phyloP scores from a whole-genome alignment of 139 green algal genomes.

The Gonium pectorale region DNA sequence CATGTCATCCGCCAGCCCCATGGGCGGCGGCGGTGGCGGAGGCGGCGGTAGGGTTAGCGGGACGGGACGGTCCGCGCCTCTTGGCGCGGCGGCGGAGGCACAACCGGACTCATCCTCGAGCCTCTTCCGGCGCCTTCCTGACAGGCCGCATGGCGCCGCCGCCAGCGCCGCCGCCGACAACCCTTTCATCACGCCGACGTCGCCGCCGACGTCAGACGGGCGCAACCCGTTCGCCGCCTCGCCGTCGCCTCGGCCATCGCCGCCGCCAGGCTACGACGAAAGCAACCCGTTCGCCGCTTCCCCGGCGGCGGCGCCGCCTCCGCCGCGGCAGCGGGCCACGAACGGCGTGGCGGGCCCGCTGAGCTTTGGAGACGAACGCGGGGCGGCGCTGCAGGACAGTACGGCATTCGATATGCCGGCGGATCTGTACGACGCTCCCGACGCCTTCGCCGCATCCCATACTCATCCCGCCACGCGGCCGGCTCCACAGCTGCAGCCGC shows the following conservation, averaged over 20 bases:
- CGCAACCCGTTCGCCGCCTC: not conserved
- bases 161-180: not conserved
- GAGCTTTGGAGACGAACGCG: slow-evolving; percentile 16
- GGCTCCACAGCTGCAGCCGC: not conserved
- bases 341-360: not conserved
- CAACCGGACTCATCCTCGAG: too few relatives aligned
- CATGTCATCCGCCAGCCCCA: not conserved
- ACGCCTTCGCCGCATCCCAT: not conserved
- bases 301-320: not conserved
- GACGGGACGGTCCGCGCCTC: too few relatives aligned
- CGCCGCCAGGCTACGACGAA: not conserved
- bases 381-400: not conserved
- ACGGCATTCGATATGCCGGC: slow-evolving; percentile 2
- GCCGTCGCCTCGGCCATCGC: not conserved
- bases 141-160: not conserved
- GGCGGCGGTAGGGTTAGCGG: not conserved
- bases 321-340: too few relatives aligned
- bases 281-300: not conserved
- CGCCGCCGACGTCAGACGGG: not conserved
- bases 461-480: not conserved
- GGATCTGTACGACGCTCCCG: slow-evolving; percentile 29
- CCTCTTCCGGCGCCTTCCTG: not conserved
- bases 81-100: too few relatives aligned
- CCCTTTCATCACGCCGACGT: not conserved
- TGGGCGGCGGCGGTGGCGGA: not conserved